Evolutionary conservation across 805 yeast genomes (phyloP).

Genomic region (Metschnikowia koreensis): DNA sequence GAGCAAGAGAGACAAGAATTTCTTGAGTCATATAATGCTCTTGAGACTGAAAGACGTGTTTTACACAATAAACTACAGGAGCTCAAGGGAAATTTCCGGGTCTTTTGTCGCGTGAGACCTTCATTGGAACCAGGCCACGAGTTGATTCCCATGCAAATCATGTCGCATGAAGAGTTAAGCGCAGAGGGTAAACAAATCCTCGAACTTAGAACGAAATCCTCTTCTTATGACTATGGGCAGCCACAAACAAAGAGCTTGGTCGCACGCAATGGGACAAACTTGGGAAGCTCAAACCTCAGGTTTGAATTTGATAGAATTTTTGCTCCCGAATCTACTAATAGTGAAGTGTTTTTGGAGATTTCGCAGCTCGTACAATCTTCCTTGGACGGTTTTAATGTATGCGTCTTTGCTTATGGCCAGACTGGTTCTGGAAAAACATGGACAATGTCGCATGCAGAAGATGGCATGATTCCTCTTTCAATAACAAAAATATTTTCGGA

Average conservation of each 20-base stretch:
- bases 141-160: not conserved
- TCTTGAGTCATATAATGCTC: constrained; percentile 39
- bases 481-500: constrained; percentile 66
- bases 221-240: not conserved
- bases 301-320: constrained; percentile 84
- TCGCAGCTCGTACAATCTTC: constrained; percentile 73
- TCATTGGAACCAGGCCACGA: constrained; percentile 17
- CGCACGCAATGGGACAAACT: not conserved
- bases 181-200: constrained; percentile 38
- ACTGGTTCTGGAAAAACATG: constrained; percentile 90
- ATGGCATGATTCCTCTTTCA: constrained; percentile 83
- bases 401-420: constrained; percentile 96
- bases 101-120: constrained; percentile 84
- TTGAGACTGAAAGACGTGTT: constrained; percentile 57
- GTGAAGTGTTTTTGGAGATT: constrained; percentile 74
- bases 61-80: constrained; percentile 79
- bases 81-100: constrained; percentile 87
- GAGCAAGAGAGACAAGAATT: constrained; percentile 1
- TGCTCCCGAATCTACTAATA: constrained; percentile 49
- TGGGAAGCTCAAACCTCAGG: constrained; percentile 11
- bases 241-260: not conserved
- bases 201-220: constrained; percentile 14
- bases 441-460: constrained; percentile 72
- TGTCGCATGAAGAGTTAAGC: constrained; percentile 24
- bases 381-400: constrained; percentile 80